Conservation (phyloP, 164 flowering plant species). For the Pachysandra terminalis region DNA sequence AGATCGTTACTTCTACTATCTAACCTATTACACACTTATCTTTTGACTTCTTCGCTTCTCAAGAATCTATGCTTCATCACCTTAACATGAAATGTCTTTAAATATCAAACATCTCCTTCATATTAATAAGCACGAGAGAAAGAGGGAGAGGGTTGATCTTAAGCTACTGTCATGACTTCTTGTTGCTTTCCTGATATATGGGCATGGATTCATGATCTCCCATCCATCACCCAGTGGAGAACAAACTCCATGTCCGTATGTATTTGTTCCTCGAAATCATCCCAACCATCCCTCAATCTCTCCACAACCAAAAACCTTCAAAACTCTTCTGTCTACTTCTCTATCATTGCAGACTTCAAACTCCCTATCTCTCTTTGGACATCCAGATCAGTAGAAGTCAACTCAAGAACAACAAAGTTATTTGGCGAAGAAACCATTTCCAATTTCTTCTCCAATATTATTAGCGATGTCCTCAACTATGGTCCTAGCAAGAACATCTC, state of each 20-base stretch:
- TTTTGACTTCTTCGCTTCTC: background rate
- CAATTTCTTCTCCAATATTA: slow-evolving; percentile 40
- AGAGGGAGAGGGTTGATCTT: slow-evolving; percentile 5
- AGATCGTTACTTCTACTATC: background rate
- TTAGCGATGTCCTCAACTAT: slow-evolving; percentile 51
- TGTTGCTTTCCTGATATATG: slow-evolving; percentile 50
- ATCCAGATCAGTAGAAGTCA: slow-evolving; percentile 47
- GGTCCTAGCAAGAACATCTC: slow-evolving; percentile 32
- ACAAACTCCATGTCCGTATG: slow-evolving; percentile 44
- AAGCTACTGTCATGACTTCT: slow-evolving; percentile 34
- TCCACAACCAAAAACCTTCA: slow-evolving; percentile 30
- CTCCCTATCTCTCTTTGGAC: slow-evolving; percentile 69
- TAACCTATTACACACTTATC: background rate
- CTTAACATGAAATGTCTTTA: background rate
- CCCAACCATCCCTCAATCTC: slow-evolving; percentile 59
- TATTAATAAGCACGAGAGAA: background rate
- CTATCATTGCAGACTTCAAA: slow-evolving; percentile 55
- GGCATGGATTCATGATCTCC: slow-evolving; percentile 71
- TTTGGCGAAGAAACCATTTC: slow-evolving; percentile 32
- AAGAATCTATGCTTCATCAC: background rate
- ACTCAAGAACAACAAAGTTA: slow-evolving; percentile 18
- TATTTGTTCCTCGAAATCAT: slow-evolving; percentile 51
- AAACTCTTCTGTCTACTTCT: slow-evolving; percentile 34
- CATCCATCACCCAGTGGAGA: slow-evolving; percentile 59
- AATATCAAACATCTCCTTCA: background rate